Evolutionary conservation across 805 yeast species (phyloP).

Genomic region (Yueomyces sp.): DNA sequence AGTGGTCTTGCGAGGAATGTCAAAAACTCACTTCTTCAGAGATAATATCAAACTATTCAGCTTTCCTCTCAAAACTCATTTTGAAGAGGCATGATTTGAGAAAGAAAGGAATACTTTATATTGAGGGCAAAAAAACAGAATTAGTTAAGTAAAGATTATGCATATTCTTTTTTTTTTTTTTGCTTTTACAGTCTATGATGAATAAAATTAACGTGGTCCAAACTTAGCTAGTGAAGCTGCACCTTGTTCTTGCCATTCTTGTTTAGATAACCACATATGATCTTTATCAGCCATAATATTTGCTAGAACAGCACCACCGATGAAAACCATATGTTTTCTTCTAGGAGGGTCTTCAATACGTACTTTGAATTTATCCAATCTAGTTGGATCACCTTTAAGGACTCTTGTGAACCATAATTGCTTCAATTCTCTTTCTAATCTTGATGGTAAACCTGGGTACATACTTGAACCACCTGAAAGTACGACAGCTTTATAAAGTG

Average conservation of each 20-base stretch:
- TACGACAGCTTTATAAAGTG: slow-evolving; percentile 83
- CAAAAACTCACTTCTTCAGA: too few relatives aligned
- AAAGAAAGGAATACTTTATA: too few relatives aligned
- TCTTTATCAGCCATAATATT: slow-evolving; percentile 97
- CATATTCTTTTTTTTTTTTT: slow-evolving; percentile 23
- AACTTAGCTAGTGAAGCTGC: slow-evolving; percentile 71
- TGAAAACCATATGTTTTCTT: slow-evolving; percentile 96
- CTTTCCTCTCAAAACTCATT: too few relatives aligned
- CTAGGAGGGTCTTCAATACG: slow-evolving; percentile 98
- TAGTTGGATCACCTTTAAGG: slow-evolving; percentile 70
- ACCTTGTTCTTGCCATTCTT: slow-evolving; percentile 98
- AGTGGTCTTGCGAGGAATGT: too few relatives aligned
- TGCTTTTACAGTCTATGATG: too few relatives aligned
- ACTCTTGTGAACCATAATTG: slow-evolving; percentile 91
- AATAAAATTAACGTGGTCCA: slow-evolving; percentile 61
- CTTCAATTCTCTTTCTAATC: slow-evolving; percentile 90
- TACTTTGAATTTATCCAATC: slow-evolving; percentile 86
- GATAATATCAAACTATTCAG: too few relatives aligned
- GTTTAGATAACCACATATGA: slow-evolving; percentile 93
- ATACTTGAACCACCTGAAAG: slow-evolving; percentile 95
- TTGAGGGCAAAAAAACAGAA: too few relatives aligned
- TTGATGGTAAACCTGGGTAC: slow-evolving; percentile 96
- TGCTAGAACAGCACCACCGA: slow-evolving; percentile 97
- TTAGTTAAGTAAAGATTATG: not conserved
- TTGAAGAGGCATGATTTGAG: too few relatives aligned